phyloP scores from a whole-genome alignment of 495 filamentous ascomycete species.

The Thozetella sp. region DNA sequence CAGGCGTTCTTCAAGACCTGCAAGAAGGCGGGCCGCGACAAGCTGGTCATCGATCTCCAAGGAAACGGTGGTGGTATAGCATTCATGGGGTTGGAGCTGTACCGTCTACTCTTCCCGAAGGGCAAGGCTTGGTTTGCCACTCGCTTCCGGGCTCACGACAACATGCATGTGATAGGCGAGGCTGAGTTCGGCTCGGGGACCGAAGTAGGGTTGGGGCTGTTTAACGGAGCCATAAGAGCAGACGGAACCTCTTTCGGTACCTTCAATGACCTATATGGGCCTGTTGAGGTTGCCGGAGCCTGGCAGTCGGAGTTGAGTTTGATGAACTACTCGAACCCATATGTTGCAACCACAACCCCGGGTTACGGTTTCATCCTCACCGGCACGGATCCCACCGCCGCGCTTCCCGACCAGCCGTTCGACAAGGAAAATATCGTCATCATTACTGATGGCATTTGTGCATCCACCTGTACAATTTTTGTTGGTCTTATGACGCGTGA shows the following conservation, averaged over 20 bases:
- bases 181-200: background rate
- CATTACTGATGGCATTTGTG: constrained; percentile 63
- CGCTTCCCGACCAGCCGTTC: constrained; percentile 24
- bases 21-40: constrained; percentile 6
- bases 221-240: constrained; percentile 17
- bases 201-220: background rate
- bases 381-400: constrained; percentile 22
- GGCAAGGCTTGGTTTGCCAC: constrained; percentile 34
- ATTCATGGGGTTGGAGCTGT: constrained; percentile 31
- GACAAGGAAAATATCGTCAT: constrained; percentile 45
- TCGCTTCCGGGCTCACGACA: constrained; percentile 43
- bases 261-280: background rate
- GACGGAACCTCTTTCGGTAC: background rate
- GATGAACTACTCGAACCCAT: constrained; percentile 33
- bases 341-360: constrained; percentile 15
- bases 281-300: background rate
- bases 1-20: background rate
- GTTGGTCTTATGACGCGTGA: constrained; percentile 55
- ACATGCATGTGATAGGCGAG: constrained; percentile 36
- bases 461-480: constrained; percentile 65
- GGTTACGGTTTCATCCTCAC: constrained; percentile 5
- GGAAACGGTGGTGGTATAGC: constrained; percentile 50
- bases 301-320: constrained; percentile 5
- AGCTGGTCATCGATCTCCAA: constrained; percentile 55
- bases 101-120: constrained; percentile 39